A percentile compares a stretch with the other conserved stretches of the same genome.
Evolutionary conservation across 129 eudicot species (phyloP).

Genomic region (Centrapalus pauciflorus): DNA sequence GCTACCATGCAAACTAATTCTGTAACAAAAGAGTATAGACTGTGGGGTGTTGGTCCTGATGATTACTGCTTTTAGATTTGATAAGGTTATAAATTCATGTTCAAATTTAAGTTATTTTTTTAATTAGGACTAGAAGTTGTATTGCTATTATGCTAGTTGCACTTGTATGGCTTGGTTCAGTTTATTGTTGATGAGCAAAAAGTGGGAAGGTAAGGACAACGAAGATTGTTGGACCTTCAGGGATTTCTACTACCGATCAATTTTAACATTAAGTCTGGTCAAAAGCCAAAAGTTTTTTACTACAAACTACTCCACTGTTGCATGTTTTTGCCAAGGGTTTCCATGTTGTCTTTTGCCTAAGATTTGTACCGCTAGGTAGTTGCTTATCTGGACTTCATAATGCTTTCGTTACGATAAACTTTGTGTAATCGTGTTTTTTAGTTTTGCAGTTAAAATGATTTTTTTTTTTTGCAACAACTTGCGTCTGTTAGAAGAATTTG

Average conservation of each 20-base stretch:
- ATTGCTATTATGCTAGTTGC: not conserved
- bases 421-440: no score
- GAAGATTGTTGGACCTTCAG: not conserved
- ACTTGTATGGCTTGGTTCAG: not conserved
- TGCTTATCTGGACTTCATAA: not conserved
- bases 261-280: not conserved
- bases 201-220: not conserved
- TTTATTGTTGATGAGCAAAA: not conserved
- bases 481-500: not conserved
- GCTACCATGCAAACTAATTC: not conserved
- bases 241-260: not conserved
- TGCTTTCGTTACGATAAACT: not conserved
- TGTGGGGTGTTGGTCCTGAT: not conserved
- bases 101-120: not conserved
- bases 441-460: no score
- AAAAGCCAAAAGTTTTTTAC: not conserved
- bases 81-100: not conserved
- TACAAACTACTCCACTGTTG: not conserved
- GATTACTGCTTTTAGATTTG: not conserved
- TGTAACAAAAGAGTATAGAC: not conserved
- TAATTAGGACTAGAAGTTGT: not conserved
- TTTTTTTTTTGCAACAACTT: conserved; percentile 1
- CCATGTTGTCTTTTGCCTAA: not conserved
- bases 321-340: not conserved
- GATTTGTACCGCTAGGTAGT: not conserved